Evolutionary conservation across 164 flowering plant genomes (phyloP), one percentile per base, ranked within the genome.

Genomic region (Annona cherimola): DNA sequence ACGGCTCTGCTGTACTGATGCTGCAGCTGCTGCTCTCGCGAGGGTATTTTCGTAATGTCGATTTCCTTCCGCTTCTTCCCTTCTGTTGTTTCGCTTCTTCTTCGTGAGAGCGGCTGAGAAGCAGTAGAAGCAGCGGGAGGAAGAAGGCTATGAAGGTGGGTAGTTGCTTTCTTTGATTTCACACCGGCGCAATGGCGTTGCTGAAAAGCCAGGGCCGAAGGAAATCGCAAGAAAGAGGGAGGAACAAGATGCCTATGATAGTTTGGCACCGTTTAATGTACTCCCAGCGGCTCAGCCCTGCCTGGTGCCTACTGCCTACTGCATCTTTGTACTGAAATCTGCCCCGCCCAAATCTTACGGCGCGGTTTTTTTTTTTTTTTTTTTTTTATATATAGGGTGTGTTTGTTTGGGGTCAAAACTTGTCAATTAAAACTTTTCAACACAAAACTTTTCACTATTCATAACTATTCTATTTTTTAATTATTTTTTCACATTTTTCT

Each of bases 111-210:
- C 6, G n/a, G 42, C 4, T 4, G 42, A 35, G 40, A 14, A 2
- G 19, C 11, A 9, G 12, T 20, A 35, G 42, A 26, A 26, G 8
- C 8, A 41, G 14, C 6, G 14, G 42, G 42, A 2, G 66, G 5
- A 16, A 63, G 43, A 16, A 35, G 18, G 67, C 43, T 42, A 40
- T 64, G 67, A 64, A 14, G 67, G 5, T 64, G 67, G 14, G 42
- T 41, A 4, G 67, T 64, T 64, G 67, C 67, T 64, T 64, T 64
- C 67, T 62, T 40, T 14, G 4, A 40, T 39, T 64, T 64, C 43
- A 40, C 40, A 40, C 4, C 63, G 63, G 4, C 63, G 19, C 19
- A 42, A 9, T 40, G n/a, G 67, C 67, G 45, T 40, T 16, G 67
- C 67, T 14, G 44, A 64, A 64, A 64, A 64, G 67, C 67, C 67